Percentiles rank a stretch among this genome's conserved stretches.
Conservation (phyloP, 2,329 filamentous ascomycete species). For the Bipolaris sorokiniana region DNA sequence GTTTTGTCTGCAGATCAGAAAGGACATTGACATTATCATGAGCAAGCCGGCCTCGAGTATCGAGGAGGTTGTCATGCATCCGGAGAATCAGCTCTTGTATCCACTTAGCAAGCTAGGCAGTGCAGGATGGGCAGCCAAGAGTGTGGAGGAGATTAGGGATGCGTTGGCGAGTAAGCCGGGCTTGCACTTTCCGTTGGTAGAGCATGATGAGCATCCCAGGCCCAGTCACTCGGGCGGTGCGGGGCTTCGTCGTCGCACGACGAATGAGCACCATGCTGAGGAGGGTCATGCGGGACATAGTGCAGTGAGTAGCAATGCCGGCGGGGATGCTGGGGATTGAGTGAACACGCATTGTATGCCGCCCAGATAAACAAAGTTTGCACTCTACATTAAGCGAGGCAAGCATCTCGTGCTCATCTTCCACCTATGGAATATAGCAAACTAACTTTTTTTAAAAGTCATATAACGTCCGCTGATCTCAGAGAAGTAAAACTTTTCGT, state of each 20-base stretch:
- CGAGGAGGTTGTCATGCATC: slow-evolving; percentile 46
- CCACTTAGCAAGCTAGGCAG: slow-evolving; percentile 54
- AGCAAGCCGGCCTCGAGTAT: slow-evolving; percentile 46
- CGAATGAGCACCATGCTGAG: background rate
- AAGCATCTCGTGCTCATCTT: background rate
- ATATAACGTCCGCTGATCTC: background rate
- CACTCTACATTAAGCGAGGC: no score
- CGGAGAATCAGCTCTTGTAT: slow-evolving; percentile 60
- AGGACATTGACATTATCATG: slow-evolving; percentile 76
- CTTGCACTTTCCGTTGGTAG: background rate
- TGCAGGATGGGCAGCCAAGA: slow-evolving; percentile 38
- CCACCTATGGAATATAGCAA: no score
- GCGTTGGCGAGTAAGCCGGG: background rate
- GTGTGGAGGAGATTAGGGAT: background rate
- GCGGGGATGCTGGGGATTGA: background rate
- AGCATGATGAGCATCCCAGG: background rate
- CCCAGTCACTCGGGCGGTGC: background rate
- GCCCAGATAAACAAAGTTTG: background rate
- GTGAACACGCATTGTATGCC: background rate
- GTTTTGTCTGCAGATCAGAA: slow-evolving; percentile 75
- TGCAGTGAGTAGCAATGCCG: background rate
- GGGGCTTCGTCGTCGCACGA: background rate
- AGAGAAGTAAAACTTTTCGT: background rate
- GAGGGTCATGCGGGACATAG: background rate
- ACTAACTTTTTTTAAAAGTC: no score